Evolutionary conservation across 1,284 basidiomycete genomes (phyloP).

Genomic region (Cryptococcus floricola): DNA sequence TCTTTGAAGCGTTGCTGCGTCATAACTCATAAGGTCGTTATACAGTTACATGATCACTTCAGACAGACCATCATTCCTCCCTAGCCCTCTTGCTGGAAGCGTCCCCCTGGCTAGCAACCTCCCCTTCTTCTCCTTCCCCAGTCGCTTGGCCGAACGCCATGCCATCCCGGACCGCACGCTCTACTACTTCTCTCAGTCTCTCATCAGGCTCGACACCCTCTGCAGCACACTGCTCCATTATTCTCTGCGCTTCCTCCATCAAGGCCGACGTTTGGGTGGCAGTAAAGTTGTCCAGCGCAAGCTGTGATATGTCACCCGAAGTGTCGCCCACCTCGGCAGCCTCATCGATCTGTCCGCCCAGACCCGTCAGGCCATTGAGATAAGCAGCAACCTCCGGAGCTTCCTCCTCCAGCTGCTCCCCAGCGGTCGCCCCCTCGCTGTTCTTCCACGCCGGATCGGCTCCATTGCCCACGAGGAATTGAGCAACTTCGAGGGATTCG

Average conservation of each 20-base stretch:
- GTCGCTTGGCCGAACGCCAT: slow-evolving; percentile 24
- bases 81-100: slow-evolving; percentile 2
- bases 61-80: slow-evolving; percentile 3
- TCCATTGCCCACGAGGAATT: slow-evolving; percentile 74
- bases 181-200: slow-evolving; percentile 39
- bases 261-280: slow-evolving; percentile 66
- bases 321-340: not conserved
- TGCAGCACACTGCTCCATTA: slow-evolving; percentile 44
- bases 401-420: slow-evolving; percentile 69
- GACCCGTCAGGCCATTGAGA: slow-evolving; percentile 54
- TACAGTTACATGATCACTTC: not conserved
- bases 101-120: slow-evolving; percentile 6
- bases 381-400: slow-evolving; percentile 71
- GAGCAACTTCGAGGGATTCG: slow-evolving; percentile 72
- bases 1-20: not conserved
- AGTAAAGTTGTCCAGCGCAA: slow-evolving; percentile 64
- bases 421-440: slow-evolving; percentile 70
- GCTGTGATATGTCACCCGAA: slow-evolving; percentile 56
- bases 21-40: not conserved
- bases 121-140: slow-evolving; percentile 8
- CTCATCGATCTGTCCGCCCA: slow-evolving; percentile 51
- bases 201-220: slow-evolving; percentile 45
- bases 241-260: slow-evolving; percentile 62
- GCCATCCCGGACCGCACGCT: slow-evolving; percentile 38
- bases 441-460: slow-evolving; percentile 64